Percentiles rank a stretch among this genome's conserved stretches.
These are phyloP conservation scores for Thelephora aurantiotincta DNA, from an alignment of 768 basidiomycete genomes.

Conservation along the genomic window DNA sequence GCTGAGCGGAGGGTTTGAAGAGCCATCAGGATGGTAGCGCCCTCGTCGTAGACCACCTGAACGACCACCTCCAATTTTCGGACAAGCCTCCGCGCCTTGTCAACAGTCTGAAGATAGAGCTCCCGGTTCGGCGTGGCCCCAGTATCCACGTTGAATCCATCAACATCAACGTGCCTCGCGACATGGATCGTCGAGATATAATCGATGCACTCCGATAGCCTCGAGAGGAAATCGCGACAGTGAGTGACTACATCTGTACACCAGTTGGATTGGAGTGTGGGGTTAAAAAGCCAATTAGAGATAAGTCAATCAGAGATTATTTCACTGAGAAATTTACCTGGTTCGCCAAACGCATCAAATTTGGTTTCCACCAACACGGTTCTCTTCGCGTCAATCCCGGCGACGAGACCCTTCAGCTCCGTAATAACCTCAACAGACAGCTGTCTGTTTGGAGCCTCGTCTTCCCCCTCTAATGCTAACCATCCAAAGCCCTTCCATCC, in stretches of 20 bases:
- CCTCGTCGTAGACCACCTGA: conserved; percentile 67
- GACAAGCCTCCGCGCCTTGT: conserved; percentile 51
- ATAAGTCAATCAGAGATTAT: neutral
- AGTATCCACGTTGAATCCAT: conserved; percentile 45
- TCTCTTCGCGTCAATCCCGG: conserved; percentile 30
- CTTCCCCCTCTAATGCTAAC: conserved; percentile 38
- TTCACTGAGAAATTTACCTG: neutral
- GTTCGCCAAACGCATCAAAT: neutral
- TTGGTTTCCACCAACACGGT: neutral
- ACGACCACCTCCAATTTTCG: conserved; percentile 55
- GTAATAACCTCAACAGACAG: conserved; percentile 38
- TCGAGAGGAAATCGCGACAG: neutral
- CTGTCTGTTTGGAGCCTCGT: conserved; percentile 25
- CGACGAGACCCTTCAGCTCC: conserved; percentile 35
- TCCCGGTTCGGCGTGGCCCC: conserved; percentile 27
- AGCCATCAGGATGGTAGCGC: conserved; percentile 41
- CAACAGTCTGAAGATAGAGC: conserved; percentile 49
- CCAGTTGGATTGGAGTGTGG: neutral
- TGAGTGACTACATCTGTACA: neutral
- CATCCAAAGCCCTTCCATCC: conserved; percentile 83
- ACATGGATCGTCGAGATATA: conserved; percentile 61
- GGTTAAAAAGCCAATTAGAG: neutral
- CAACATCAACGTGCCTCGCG: conserved; percentile 72
- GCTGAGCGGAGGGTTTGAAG: conserved; percentile 36
- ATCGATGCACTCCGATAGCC: conserved; percentile 17